Evolutionary conservation across 192 early-diverging fungal genomes (phyloP).

Genomic region (Coemansia sp.): DNA sequence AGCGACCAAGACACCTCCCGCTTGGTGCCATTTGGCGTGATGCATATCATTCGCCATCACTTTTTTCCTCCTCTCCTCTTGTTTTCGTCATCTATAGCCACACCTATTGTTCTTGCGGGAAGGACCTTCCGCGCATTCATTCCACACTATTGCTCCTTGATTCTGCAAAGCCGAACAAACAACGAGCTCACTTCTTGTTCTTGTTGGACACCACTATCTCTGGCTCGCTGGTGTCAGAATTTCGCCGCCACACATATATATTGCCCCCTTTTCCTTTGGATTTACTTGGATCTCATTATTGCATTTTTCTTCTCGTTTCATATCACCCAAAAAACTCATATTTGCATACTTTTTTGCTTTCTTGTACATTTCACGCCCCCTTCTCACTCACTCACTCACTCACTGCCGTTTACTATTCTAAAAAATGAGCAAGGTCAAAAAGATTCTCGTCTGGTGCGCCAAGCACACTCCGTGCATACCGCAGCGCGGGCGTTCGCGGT

Average conservation of each 20-base stretch:
- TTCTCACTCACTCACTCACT: not conserved
- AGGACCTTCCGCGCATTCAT: not conserved
- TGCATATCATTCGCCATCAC: not conserved
- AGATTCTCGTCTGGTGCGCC: conserved; percentile 36
- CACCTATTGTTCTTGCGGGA: not conserved
- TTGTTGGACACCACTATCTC: not conserved
- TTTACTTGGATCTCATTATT: not conserved
- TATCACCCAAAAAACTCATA: conserved; percentile 2
- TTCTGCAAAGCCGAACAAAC: conserved; percentile 1
- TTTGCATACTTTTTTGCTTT: conserved; percentile 5
- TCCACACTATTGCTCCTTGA: conserved; percentile 3
- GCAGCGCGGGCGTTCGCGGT: conserved; percentile 9
- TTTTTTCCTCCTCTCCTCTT: not conserved
- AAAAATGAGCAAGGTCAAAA: conserved; percentile 22
- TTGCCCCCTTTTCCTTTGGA: not conserved
- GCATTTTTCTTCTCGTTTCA: conserved; percentile 5
- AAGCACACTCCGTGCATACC: conserved; percentile 12
- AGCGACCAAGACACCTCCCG: not conserved
- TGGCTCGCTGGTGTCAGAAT: not conserved
- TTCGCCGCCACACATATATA: not conserved
- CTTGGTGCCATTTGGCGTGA: not conserved
- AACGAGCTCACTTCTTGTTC: not conserved
- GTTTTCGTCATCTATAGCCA: not conserved
- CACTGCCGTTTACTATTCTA: not conserved
- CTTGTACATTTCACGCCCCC: not conserved